phyloP scores from a whole-genome alignment of 192 early-diverging fungal species.

The Umbelopsis ramanniana region DNA sequence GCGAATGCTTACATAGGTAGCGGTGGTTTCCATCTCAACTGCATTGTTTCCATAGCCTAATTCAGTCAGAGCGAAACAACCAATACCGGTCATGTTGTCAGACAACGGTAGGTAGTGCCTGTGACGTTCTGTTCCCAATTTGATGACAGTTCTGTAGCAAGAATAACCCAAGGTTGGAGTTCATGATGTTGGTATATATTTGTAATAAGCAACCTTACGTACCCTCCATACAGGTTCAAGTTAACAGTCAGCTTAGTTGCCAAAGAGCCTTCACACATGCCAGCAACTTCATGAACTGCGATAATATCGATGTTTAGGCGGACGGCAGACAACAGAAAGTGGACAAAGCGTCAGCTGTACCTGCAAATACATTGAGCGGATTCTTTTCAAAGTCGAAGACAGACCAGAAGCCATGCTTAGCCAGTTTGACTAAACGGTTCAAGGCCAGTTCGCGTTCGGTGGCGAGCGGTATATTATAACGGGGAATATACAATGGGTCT shows the following conservation, averaged over 20 bases:
- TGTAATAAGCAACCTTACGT: background rate
- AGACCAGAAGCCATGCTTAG: conserved; percentile 59
- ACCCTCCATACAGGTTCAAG: conserved; percentile 68
- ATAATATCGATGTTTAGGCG: background rate
- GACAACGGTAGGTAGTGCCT: conserved; percentile 63
- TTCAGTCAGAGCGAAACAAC: conserved; percentile 81
- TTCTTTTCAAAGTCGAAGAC: conserved; percentile 74
- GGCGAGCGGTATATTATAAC: conserved; percentile 64
- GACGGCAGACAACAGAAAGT: background rate
- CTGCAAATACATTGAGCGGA: conserved; percentile 67
- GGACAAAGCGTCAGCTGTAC: conserved; percentile 6
- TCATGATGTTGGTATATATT: background rate
- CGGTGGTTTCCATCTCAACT: conserved; percentile 80
- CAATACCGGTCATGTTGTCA: conserved; percentile 67
- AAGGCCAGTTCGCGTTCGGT: conserved; percentile 69
- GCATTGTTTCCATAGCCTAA: conserved; percentile 84
- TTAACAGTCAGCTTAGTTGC: conserved; percentile 75
- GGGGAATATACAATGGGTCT: conserved; percentile 62
- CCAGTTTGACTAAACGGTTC: conserved; percentile 54
- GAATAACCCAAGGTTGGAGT: conserved; percentile 8
- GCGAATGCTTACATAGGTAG: conserved; percentile 52
- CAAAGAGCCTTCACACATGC: conserved; percentile 73
- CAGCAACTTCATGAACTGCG: conserved; percentile 71
- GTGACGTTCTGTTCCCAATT: conserved; percentile 75
- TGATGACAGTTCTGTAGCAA: conserved; percentile 59